A percentile compares a stretch with the other conserved stretches of the same genome.
Evolutionary conservation across 768 basidiomycete genomes (phyloP).

Genomic region (Tephrocybe sp.): DNA sequence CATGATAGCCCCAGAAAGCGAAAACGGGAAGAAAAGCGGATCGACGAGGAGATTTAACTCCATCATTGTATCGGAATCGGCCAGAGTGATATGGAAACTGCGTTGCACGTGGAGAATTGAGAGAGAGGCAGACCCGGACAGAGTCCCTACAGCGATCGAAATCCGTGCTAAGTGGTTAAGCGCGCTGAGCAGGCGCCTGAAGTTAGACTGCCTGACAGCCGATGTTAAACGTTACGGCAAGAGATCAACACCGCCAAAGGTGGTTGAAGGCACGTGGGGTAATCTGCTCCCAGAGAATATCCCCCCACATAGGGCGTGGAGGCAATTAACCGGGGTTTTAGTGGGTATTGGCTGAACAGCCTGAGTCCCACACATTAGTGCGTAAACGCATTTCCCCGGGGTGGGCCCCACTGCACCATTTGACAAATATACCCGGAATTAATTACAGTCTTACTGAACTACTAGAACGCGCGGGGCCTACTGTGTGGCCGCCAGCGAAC

Average conservation of each 20-base stretch:
- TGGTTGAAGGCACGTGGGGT: not conserved
- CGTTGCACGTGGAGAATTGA: constrained; percentile 24
- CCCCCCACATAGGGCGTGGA: too few species aligned
- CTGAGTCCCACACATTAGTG: too few species aligned
- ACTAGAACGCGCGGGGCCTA: too few species aligned
- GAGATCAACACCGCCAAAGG: not conserved
- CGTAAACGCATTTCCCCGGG: too few species aligned
- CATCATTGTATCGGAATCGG: constrained; percentile 26
- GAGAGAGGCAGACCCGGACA: constrained; percentile 5
- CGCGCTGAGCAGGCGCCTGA: not conserved
- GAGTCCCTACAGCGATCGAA: constrained; percentile 1
- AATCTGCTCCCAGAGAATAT: too few species aligned
- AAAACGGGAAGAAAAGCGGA: not conserved
- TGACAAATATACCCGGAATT: too few species aligned
- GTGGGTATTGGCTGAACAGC: too few species aligned
- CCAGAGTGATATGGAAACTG: constrained; percentile 29
- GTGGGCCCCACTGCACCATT: too few species aligned
- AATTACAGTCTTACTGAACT: too few species aligned
- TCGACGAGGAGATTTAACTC: constrained; percentile 15
- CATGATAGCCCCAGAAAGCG: not conserved
- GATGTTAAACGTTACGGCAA: not conserved
- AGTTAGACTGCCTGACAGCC: not conserved
- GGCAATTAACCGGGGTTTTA: too few species aligned
- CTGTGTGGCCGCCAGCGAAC: too few species aligned
- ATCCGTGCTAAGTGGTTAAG: not conserved